A percentile compares a stretch with the other conserved stretches of the same genome.
Conservation (phyloP, 202 grass and related monocot genomes). For the Brachypodium distachyon region DNA sequence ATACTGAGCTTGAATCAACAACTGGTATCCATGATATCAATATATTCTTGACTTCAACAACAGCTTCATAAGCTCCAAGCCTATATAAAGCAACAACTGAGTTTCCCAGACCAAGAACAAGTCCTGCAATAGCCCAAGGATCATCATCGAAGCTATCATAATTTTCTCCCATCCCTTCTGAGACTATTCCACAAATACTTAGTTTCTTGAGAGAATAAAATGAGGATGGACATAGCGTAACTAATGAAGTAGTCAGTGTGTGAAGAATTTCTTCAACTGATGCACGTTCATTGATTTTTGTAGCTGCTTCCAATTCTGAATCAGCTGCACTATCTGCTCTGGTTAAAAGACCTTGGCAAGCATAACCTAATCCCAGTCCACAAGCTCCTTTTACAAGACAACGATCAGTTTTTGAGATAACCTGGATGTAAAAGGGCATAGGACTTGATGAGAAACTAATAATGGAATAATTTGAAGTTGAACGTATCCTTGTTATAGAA, state of each 20-base stretch:
- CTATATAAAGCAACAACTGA: constrained; percentile 63
- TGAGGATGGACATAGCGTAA: constrained; percentile 51
- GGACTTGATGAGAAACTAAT: constrained; percentile 29
- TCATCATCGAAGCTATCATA: constrained; percentile 67
- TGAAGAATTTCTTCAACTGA: constrained; percentile 57
- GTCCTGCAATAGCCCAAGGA: constrained; percentile 74
- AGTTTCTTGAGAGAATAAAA: constrained; percentile 55
- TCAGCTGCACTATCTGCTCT: constrained; percentile 32
- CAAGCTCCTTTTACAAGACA: constrained; percentile 82
- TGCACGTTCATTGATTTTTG: constrained; percentile 34
- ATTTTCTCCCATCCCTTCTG: constrained; percentile 38
- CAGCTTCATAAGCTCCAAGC: constrained; percentile 54
- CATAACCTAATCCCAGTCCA: constrained; percentile 70
- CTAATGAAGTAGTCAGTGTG: constrained; percentile 40
- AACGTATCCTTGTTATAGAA: neutral
- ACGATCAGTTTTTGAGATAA: constrained; percentile 68
- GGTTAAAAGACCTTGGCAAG: constrained; percentile 64
- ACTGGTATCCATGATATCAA: constrained; percentile 71
- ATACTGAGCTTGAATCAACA: constrained; percentile 24
- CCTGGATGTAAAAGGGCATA: constrained; percentile 48
- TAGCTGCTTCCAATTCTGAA: constrained; percentile 40
- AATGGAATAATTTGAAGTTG: constrained; percentile 1
- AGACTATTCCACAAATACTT: constrained; percentile 27
- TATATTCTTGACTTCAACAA: constrained; percentile 67
- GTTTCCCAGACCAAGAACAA: constrained; percentile 70